phyloP scores from a whole-genome alignment of 140 eudicot species.

The Bidens hawaiensis region DNA sequence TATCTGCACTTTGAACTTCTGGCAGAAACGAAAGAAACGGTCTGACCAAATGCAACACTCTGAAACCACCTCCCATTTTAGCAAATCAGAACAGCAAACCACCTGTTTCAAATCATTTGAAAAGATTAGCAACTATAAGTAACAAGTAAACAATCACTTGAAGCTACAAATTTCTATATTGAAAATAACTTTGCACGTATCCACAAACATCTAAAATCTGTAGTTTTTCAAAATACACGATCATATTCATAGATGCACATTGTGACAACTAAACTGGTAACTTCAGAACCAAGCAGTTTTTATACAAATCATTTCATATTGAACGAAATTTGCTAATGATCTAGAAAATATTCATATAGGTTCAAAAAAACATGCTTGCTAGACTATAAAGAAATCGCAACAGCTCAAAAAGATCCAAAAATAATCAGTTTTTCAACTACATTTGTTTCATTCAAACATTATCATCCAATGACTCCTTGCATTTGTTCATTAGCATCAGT shows the following conservation, averaged over 20 bases:
- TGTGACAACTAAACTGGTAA: background rate
- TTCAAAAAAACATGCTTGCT: background rate
- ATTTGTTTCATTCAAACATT: too few relatives aligned
- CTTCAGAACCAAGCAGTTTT: background rate
- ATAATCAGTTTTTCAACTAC: too few relatives aligned
- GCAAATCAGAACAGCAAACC: conserved; percentile 13
- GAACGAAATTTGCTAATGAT: background rate
- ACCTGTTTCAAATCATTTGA: conserved; percentile 8
- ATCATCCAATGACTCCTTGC: too few relatives aligned
- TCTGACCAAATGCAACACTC: conserved; percentile 74
- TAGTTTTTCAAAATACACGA: background rate
- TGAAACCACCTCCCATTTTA: conserved; percentile 78
- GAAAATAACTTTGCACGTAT: background rate
- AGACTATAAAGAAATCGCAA: too few relatives aligned
- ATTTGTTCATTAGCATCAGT: too few relatives aligned
- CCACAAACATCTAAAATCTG: background rate
- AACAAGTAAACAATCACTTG: conserved; percentile 1
- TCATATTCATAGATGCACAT: background rate
- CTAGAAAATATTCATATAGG: background rate
- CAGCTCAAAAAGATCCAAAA: too few relatives aligned
- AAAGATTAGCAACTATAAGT: background rate
- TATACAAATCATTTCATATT: background rate
- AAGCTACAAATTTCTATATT: background rate
- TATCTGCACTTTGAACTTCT: too few relatives aligned
- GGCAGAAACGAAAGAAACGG: conserved; percentile 79